Base-by-base conservation (phyloP, 495 filamentous ascomycete species). In the Talaromyces ruber region DNA sequence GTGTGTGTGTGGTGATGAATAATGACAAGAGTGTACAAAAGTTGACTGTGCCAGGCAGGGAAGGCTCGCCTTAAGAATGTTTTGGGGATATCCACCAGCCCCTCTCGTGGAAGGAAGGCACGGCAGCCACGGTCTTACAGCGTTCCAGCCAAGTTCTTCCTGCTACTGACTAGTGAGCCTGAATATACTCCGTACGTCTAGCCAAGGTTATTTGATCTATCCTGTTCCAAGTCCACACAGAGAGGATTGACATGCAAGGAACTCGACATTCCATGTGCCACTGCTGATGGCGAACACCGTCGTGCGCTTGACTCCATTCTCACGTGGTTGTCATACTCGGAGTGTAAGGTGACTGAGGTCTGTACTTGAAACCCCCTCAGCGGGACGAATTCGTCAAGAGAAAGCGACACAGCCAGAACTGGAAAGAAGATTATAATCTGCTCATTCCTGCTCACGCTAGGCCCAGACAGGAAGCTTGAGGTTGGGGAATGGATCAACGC, bases 371-470 rank as follows among this genome's bases (percentile, higher is more conserved):
- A 39, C 12, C 34, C 0, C 32, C 14, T 39, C 34, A 39, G 14
- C 30, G 30, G 30, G 12, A 34, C 6, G 28, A 39, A 39, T 39
- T 16, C 34, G 34, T 39, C 14, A 1, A 39, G 11, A 14, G 9
- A 14, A 39, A 39, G 34, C 14, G 34, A 39, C 2, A 39, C 1
- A 12, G 11, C 3, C n/a, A 11, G 30, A 34, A 34, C 11, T 11
- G 12, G 9, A 34, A 39, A 16, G 34, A 39, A 53, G 59, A 61
- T 12, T 54, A 61, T 61, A 61, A 61, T 62, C 50, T 62, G 60
- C 60, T 62, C 60, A 62, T 62, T 55, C 37, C 7, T 62, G 51
- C 60, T 55, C 60, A 57, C 37, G 59, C 59, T 47, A 58, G 28
- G 22, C 55, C 55, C 12, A 16, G 29, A 58, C 9, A 12, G 18